Base-by-base conservation (phyloP, 768 basidiomycete species). In the Asterophora lycoperdoides region DNA sequence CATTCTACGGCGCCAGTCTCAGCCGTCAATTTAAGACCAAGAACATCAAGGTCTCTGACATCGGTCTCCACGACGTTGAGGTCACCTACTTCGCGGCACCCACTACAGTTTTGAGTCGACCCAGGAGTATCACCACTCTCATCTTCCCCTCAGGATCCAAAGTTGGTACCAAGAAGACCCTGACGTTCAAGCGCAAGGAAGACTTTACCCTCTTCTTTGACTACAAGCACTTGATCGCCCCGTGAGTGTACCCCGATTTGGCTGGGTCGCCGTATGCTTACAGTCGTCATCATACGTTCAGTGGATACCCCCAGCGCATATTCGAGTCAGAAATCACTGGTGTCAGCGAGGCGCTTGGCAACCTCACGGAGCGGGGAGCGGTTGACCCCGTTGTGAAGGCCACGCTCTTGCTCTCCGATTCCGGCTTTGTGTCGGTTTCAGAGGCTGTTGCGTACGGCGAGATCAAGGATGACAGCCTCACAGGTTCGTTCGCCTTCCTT, bases 11-110 rank as follows among this genome's bases (percentile, higher is more conserved):
- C 13, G 95, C 96, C 3, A 76, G 81, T 18, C 77, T 94, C 20
- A 92, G 87, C 56, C 76, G 86, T 34, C 90, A 90, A 60, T 98
- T 96, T 78, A 88, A 89, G 71, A 96, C 96, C 41, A 99, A 98
- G 71, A 83, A 87, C 57, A 87, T 97, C 64, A 88, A 90, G 52
- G 76, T 97, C 26, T 66, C 76, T 4, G 96, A 98, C 63, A 75
- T 89, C 50, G 66, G 68, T 13, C 68, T 77, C 3, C 82, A 89
- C 58, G 89, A 93, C 56, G 73, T 96, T 48, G 85, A 90, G 64
- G 80, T 84, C 6, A 83, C 86, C 11, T 92, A 92, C 62, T 76
- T 80, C 19, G 80, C 88, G 29, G 81, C 86, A 39, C 53, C 76
- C 5, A 73, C 81, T 33, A 61, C 74, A 4, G 61, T 79, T 1